Base-by-base conservation (phyloP, 176 grass and related monocot species). In the Oryza punctata region DNA sequence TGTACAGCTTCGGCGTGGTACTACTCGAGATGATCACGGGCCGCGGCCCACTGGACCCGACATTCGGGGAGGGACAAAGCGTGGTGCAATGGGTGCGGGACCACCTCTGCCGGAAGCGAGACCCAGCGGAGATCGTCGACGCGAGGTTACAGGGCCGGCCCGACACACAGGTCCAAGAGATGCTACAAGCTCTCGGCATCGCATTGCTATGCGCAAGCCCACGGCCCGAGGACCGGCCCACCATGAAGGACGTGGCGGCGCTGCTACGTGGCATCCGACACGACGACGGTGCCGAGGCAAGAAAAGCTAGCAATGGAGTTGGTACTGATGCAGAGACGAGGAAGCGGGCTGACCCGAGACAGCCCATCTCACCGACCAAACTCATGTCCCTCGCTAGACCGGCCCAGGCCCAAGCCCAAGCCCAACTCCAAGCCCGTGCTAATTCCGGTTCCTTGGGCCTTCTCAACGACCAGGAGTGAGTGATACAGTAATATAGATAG, bases 1-100 rank as follows among this genome's bases (percentile, higher is more conserved):
- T 98, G 82, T 98, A 98, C 79, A 98, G 96, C 78, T 98, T 95
- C 67, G 92, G 96, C 0, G 92, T 98, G 57, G 85, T 98, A 67
- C 77, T 98, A 47, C 65, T 98, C 14, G 96, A 98, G 85, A 72
- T 87, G 32, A 94, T 97, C 72, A 94, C 90, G 1, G 94, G 90
- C 6, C 70, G 87, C 6, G 81, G 92, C 6, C 84, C 94, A 0
- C 29, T 92, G 25, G 90, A 94, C 16, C 10, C 81, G 0, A 1
- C 81, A 6, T 97, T 87, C 77, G 83, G 80, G 2, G 94, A 94
- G 78, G 94, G 90, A 7, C 94, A 92, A 65, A 89, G 82, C 77
- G 85, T 97, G 65, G 94, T 92, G 74, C 92, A 92, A 72, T 97
- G 94, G 94, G 92, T 92, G 47, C 88, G 88, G 15, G 90, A 87